Base-by-base conservation (phyloP, 768 basidiomycete genomes). In the Phallus indusiatus region DNA sequence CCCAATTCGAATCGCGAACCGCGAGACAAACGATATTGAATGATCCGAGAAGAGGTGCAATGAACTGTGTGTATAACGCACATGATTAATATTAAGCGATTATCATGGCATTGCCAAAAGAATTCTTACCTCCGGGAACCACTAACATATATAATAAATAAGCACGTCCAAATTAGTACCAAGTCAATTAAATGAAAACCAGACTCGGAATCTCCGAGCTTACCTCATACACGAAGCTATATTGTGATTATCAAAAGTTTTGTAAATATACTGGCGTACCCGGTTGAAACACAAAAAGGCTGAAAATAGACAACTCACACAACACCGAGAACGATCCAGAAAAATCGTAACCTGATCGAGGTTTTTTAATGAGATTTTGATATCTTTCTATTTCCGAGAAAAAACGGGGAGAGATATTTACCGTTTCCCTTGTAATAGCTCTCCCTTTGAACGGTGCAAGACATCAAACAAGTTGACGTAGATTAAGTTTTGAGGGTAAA, bases 11-110 rank as follows among this genome's bases (percentile, higher is more conserved):
- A 17, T 51, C 50, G 50, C 50, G 50, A 1, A 51, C 50, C 14
- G 50, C 50, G 50, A 51, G 50, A 34, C 50, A 51, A 51, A 51
- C 50, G 12, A 51, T 51, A 14, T 51, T 51, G 50, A 51, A 51
- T 14, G 50, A 51, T 51, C 50, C 50, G 28, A 51, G 28, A 14
- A 51, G 20, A 14, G 50, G 50, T 12, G 50, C 50, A 34, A 51
- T 51, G 16, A 14, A 51, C 50, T 51, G 21, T 14, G 16, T 12
- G 14, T n/a, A n/a, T n/a, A n/a, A n/a, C n/a, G n/a, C n/a, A n/a
- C n/a, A n/a, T n/a, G 16, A 4, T 3, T 11, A 14, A 51, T 9
- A 34, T 12, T 51, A 20, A 51, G 50, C 14, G 20, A 12, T 12
- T n/a, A 16, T 22, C 50, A 14, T 14, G 21, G 47, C 28, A 28